phyloP scores from a whole-genome alignment of 2,329 filamentous ascomycete species.

The Colletotrichum sojae region DNA sequence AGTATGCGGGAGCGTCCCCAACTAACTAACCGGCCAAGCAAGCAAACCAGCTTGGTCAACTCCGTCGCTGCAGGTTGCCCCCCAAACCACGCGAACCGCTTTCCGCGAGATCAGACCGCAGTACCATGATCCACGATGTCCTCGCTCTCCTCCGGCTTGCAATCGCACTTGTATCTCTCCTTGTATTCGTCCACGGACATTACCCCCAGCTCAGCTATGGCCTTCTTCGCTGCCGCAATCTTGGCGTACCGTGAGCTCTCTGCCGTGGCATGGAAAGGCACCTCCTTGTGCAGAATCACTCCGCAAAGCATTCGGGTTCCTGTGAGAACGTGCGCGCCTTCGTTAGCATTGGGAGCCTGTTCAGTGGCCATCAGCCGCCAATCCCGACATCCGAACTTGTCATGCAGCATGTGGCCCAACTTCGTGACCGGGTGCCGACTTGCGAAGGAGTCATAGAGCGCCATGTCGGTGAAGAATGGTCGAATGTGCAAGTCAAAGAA shows the following conservation, averaged over 20 bases:
- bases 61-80: background rate
- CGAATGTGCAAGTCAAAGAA: conserved; percentile 85
- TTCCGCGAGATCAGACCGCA: conserved; percentile 7
- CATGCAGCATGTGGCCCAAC: conserved; percentile 74
- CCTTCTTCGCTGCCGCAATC: conserved; percentile 73
- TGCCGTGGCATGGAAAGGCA: conserved; percentile 73
- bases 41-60: background rate
- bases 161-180: conserved; percentile 74
- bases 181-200: conserved; percentile 71
- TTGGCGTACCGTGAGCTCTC: conserved; percentile 82
- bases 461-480: conserved; percentile 88
- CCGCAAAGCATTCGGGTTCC: conserved; percentile 75
- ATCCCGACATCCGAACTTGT: conserved; percentile 74
- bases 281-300: conserved; percentile 78
- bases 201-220: conserved; percentile 62
- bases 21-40: background rate
- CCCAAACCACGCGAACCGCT: background rate
- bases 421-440: conserved; percentile 88
- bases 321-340: conserved; percentile 56
- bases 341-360: conserved; percentile 56
- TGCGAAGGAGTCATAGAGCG: conserved; percentile 87
- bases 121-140: conserved; percentile 10
- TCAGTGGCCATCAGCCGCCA: conserved; percentile 71
- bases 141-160: conserved; percentile 52
- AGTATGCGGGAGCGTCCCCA: background rate